Percentiles rank a stretch among this genome's conserved stretches.
Conservation (phyloP, 1,139 yeast species). For the Spencermartinsiella ligniputridi region DNA sequence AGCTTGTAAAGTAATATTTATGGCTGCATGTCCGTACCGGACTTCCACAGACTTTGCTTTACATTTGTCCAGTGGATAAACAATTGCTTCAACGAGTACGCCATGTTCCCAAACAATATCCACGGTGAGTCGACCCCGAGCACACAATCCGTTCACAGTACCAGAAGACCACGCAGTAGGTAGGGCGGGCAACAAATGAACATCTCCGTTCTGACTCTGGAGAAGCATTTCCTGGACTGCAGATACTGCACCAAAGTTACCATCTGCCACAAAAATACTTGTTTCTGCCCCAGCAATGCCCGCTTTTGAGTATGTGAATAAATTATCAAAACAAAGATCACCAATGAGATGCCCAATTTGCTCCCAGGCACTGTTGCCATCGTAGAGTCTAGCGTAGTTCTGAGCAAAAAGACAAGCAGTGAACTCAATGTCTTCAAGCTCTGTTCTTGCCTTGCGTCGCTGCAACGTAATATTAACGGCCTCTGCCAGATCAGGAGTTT, state of each 20-base stretch:
- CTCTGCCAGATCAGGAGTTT: constrained; percentile 8
- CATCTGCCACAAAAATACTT: constrained; percentile 13
- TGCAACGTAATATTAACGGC: constrained; percentile 9
- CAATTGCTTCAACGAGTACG: constrained; percentile 1
- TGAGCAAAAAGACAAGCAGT: constrained; percentile 10
- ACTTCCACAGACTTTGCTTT: too few species aligned
- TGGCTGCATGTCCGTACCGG: too few species aligned
- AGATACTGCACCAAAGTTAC: constrained; percentile 13
- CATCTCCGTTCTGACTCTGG: constrained; percentile 8
- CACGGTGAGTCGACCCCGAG: constrained; percentile 6
- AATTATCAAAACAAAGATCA: constrained; percentile 10
- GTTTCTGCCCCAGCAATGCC: constrained; percentile 11
- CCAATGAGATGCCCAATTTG: constrained; percentile 9
- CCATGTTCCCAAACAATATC: constrained; percentile 9
- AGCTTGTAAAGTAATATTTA: too few species aligned
- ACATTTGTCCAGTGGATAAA: too few species aligned
- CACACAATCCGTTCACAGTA: constrained; percentile 7
- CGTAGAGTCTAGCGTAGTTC: constrained; percentile 12
- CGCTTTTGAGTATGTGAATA: constrained; percentile 9
- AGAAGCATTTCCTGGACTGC: constrained; percentile 11
- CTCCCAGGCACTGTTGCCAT: constrained; percentile 7
- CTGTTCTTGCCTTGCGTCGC: constrained; percentile 6
- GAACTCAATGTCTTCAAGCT: constrained; percentile 13
- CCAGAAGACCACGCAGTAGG: constrained; percentile 9
- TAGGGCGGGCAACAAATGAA: constrained; percentile 11